Conservation (phyloP, 1,284 basidiomycete genomes). For the Psilocybe mexicana region DNA sequence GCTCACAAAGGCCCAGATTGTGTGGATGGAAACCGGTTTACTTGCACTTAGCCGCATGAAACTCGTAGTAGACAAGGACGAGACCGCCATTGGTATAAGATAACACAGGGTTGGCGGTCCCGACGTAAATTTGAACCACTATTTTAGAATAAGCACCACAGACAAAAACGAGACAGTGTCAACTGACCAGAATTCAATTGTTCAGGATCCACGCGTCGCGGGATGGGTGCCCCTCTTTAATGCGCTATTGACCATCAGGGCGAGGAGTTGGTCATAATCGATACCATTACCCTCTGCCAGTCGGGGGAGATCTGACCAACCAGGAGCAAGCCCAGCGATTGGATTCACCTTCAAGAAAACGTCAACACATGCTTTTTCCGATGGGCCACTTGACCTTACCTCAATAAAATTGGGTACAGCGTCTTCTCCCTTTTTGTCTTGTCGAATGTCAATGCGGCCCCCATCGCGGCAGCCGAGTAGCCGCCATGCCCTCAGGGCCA, state of each 20-base stretch:
- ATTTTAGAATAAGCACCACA: background rate
- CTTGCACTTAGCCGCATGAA: constrained; percentile 56
- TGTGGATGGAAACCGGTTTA: constrained; percentile 75
- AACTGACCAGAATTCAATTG: constrained; percentile 74
- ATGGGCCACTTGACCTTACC: constrained; percentile 8
- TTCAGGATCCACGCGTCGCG: background rate
- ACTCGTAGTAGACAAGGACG: constrained; percentile 25
- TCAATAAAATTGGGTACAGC: constrained; percentile 24
- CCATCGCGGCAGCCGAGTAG: constrained; percentile 24
- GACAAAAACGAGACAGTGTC: background rate
- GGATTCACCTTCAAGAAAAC: constrained; percentile 5
- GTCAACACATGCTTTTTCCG: background rate
- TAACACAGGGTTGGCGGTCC: background rate
- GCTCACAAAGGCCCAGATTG: constrained; percentile 57
- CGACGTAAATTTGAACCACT: background rate
- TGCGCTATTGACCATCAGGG: constrained; percentile 1
- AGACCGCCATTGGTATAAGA: constrained; percentile 9
- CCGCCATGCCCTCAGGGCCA: constrained; percentile 21
- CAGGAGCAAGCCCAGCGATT: background rate
- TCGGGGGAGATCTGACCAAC: constrained; percentile 1
- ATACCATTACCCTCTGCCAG: constrained; percentile 5
- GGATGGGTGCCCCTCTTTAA: background rate
- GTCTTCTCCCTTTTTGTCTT: constrained; percentile 8
- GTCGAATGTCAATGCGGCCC: constrained; percentile 25
- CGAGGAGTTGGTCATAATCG: constrained; percentile 4